A percentile compares a stretch with the other conserved stretches of the same genome.
Evolutionary conservation across 148 eudicot species (phyloP).

Genomic region (Camellia japonica): DNA sequence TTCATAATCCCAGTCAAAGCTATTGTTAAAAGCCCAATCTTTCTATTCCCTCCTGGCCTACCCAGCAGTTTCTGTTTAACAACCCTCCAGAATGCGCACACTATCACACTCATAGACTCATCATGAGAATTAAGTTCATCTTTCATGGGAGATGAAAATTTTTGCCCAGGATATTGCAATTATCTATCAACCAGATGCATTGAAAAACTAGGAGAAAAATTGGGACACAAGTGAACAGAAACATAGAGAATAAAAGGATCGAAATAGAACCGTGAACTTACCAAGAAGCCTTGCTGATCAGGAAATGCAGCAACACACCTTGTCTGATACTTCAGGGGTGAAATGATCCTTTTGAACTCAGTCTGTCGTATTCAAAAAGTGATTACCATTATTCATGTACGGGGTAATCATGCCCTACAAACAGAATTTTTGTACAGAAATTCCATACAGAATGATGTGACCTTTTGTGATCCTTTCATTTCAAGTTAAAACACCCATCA

Average conservation of each 20-base stretch:
- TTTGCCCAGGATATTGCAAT: not conserved
- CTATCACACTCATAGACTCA: not conserved
- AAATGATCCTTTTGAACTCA: constrained; percentile 76
- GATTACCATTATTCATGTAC: not conserved
- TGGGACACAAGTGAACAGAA: no score
- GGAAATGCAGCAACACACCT: constrained; percentile 97
- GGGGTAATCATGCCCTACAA: not conserved
- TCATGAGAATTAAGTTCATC: not conserved
- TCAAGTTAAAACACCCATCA: no score
- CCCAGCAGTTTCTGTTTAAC: not conserved
- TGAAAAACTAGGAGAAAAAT: no score
- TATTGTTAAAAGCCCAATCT: not conserved
- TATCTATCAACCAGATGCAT: no score
- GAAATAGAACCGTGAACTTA: constrained; percentile 22
- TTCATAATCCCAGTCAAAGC: not conserved
- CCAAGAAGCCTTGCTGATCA: constrained; percentile 94
- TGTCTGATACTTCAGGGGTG: constrained; percentile 94
- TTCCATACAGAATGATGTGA: no score
- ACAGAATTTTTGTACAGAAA: no score
- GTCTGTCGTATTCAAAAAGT: constrained; percentile 34
- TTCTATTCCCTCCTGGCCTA: not conserved
- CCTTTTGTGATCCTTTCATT: no score
- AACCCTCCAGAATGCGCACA: not conserved
- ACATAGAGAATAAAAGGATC: not conserved
- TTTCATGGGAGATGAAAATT: not conserved